These are phyloP conservation scores for Kazachstania kunashirensis DNA, from an alignment of 805 yeast genomes.

Conservation along the genomic window DNA sequence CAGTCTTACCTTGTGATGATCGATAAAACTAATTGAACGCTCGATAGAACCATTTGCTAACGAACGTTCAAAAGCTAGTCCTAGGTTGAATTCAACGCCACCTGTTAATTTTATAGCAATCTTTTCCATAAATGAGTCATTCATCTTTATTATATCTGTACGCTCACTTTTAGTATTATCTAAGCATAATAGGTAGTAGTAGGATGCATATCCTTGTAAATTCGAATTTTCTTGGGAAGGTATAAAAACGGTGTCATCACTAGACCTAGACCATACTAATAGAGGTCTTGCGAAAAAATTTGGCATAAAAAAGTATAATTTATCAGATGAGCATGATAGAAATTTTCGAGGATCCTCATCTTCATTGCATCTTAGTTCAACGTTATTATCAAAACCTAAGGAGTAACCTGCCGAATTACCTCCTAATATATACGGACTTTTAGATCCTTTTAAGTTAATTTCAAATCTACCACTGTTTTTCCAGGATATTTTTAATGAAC, in stretches of 20 bases:
- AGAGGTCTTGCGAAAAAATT: slow-evolving; percentile 50
- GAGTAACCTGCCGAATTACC: slow-evolving; percentile 68
- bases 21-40: slow-evolving; percentile 39
- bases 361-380: slow-evolving; percentile 51
- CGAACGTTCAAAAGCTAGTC: slow-evolving; percentile 47
- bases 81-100: slow-evolving; percentile 48
- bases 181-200: slow-evolving; percentile 36
- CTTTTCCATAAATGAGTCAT: slow-evolving; percentile 36
- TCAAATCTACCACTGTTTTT: slow-evolving; percentile 42
- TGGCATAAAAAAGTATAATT: slow-evolving; percentile 64
- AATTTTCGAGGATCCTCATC: slow-evolving; percentile 61
- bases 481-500: slow-evolving; percentile 48
- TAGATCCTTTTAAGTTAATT: slow-evolving; percentile 60
- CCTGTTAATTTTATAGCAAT: slow-evolving; percentile 50
- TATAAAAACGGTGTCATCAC: slow-evolving; percentile 36
- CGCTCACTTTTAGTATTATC: slow-evolving; percentile 12
- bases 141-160: slow-evolving; percentile 17
- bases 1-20: slow-evolving; percentile 52
- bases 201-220: slow-evolving; percentile 38
- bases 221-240: slow-evolving; percentile 35
- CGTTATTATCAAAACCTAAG: slow-evolving; percentile 57
- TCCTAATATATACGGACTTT: slow-evolving; percentile 67
- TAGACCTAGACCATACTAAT: slow-evolving; percentile 50
- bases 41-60: slow-evolving; percentile 20
- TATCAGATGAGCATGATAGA: slow-evolving; percentile 51